These are phyloP conservation scores for Cadophora sp. DNA, from an alignment of 2,329 filamentous ascomycete species.

Conservation along the genomic window DNA sequence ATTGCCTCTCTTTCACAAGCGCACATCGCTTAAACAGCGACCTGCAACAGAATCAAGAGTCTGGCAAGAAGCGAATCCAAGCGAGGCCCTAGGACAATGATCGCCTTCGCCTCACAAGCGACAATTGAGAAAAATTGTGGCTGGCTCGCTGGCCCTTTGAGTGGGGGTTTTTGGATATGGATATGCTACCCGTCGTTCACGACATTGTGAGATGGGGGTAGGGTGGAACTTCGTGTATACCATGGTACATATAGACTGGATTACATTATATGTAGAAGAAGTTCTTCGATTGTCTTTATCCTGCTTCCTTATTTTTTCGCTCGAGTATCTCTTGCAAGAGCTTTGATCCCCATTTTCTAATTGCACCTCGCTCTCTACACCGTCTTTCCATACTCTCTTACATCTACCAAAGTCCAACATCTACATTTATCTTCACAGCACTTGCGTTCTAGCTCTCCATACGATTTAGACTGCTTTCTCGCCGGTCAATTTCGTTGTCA, in stretches of 20 bases:
- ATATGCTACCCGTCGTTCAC: not conserved
- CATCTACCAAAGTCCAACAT: no score
- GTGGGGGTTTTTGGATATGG: not conserved
- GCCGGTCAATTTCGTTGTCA: no score
- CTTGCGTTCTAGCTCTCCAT: no score
- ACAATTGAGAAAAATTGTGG: slow-evolving; percentile 7
- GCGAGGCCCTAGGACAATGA: slow-evolving; percentile 13
- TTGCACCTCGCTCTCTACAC: no score
- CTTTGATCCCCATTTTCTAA: no score
- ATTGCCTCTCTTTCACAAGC: slow-evolving; percentile 9
- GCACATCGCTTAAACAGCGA: slow-evolving; percentile 15
- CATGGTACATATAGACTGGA: slow-evolving; percentile 3
- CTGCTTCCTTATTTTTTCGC: no score
- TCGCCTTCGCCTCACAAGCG: slow-evolving; percentile 15
- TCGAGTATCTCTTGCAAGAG: no score
- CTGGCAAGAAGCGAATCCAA: slow-evolving; percentile 14
- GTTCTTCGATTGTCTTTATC: not conserved
- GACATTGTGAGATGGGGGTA: not conserved
- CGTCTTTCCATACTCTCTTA: no score
- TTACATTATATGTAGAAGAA: not conserved
- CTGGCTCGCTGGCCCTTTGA: not conserved
- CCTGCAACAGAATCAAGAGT: slow-evolving; percentile 13
- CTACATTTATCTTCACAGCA: no score
- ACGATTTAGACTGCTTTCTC: no score
- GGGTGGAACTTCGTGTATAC: not conserved